These are phyloP conservation scores for Citrus mangshanensis DNA, from an alignment of 345 rosid genomes.

Conservation along the genomic window DNA sequence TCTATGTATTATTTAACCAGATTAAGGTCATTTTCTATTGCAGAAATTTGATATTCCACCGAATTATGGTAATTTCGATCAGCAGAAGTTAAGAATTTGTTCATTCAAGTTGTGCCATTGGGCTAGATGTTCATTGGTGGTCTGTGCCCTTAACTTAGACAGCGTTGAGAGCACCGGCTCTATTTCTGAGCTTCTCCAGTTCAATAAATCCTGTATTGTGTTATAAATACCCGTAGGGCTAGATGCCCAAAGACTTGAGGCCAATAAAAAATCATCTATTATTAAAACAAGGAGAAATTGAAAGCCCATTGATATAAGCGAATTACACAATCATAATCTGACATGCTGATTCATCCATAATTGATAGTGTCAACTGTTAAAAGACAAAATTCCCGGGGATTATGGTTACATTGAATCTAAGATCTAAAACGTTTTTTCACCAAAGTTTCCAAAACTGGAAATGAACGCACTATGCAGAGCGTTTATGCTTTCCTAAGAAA, in stretches of 20 bases:
- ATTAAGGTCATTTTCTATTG: too few species aligned
- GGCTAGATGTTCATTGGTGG: too few species aligned
- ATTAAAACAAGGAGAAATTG: neutral
- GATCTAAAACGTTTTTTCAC: constrained; percentile 10
- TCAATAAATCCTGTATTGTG: too few species aligned
- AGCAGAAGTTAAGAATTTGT: too few species aligned
- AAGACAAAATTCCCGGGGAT: constrained; percentile 21
- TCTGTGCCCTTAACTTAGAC: too few species aligned
- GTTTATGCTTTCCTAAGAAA: neutral
- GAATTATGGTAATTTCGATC: too few species aligned
- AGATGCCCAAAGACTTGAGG: neutral
- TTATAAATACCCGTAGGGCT: neutral
- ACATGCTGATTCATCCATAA: neutral
- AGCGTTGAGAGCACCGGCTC: too few species aligned
- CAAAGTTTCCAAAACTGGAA: neutral
- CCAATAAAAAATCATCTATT: neutral
- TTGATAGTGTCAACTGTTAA: neutral
- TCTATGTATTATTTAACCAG: too few species aligned
- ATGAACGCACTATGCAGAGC: constrained; percentile 11
- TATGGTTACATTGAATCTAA: constrained; percentile 20
- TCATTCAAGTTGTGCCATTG: too few species aligned
- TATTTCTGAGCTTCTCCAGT: too few species aligned
- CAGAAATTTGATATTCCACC: too few species aligned
- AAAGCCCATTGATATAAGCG: neutral
- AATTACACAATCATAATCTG: neutral